These are phyloP conservation scores for Arabidopsis lyrata DNA, from an alignment of 441 rosid species.

Conservation along the genomic window DNA sequence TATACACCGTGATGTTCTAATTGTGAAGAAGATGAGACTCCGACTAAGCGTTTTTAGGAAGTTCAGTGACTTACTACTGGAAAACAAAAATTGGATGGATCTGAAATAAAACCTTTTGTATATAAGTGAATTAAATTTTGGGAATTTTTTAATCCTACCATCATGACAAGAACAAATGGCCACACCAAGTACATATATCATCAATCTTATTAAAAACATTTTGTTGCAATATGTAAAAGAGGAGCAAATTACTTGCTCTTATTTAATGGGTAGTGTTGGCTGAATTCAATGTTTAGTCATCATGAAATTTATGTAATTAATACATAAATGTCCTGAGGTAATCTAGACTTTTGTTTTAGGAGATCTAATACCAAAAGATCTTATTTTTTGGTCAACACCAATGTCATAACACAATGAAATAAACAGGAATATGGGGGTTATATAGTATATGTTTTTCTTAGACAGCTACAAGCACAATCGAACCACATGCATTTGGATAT, in stretches of 20 bases:
- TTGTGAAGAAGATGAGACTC: conserved; percentile 1
- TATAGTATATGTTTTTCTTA: background rate
- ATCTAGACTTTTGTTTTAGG: background rate
- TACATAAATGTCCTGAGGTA: background rate
- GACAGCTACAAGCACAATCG: background rate
- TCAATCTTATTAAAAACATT: background rate
- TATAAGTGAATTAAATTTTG: background rate
- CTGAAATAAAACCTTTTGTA: background rate
- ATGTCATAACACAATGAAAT: background rate
- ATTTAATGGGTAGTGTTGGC: background rate
- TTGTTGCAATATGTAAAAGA: background rate
- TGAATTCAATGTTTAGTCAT: background rate
- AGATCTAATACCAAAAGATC: background rate
- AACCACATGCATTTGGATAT: background rate
- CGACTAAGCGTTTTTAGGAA: background rate
- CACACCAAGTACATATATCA: background rate
- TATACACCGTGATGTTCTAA: background rate
- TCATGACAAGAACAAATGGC: background rate
- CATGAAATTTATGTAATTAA: background rate
- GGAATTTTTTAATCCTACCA: background rate
- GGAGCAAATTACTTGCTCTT: background rate
- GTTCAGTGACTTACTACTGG: background rate
- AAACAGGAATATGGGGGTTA: background rate
- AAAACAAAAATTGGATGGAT: background rate
- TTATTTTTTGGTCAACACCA: background rate